Evolutionary conservation across 2,329 filamentous ascomycete species (phyloP), one percentile per base, ranked within the genome.

Genomic region (Penicillium palitans): DNA sequence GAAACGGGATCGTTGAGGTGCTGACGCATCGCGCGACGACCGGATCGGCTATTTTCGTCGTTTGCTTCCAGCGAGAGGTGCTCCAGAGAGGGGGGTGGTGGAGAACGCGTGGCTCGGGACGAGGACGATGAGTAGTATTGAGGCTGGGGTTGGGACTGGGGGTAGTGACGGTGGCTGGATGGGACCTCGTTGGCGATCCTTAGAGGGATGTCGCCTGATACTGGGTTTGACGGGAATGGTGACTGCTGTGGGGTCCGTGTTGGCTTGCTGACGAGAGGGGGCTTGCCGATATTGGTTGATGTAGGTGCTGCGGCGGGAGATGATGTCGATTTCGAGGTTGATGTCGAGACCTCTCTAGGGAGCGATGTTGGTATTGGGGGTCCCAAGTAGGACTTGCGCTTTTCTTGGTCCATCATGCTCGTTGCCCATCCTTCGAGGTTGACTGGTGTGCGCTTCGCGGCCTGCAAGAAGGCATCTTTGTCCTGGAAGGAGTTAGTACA

Each of bases 361-460:
- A 93, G 83, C 12, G 91, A 89, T 70, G 90, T 87, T 1, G 90
- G 91, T 9, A 90, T 85, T 1, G 92, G 91, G 35, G 92, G 91
- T 17, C 88, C 90, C 39, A 97, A 84, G 73, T 97, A 93, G 29
- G 93, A 96, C 76, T 96, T 96, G 73, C 95, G 90, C 76, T 97
- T 96, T 76, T 97, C 90, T 68, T 89, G 87, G 73, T 97, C 93
- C 86, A 98, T 93, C 81, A 98, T 85, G 69, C 90, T 88, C 49
- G 96, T 87, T 24, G 95, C 93, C 95, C 95, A 99, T 62, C 92
- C 90, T 74, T 90, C 87, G 35, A 99, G 83, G 73, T 99, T 90
- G 51, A 99, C 95, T 0, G 95, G 95, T 1, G 95, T 99, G 66
- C 93, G 87, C 80, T 98, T 98, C 49, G 95, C 95, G 53, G 95